These are phyloP conservation scores for Chlorociboria aeruginascens DNA, from an alignment of 495 filamentous ascomycete species.

Conservation along the genomic window DNA sequence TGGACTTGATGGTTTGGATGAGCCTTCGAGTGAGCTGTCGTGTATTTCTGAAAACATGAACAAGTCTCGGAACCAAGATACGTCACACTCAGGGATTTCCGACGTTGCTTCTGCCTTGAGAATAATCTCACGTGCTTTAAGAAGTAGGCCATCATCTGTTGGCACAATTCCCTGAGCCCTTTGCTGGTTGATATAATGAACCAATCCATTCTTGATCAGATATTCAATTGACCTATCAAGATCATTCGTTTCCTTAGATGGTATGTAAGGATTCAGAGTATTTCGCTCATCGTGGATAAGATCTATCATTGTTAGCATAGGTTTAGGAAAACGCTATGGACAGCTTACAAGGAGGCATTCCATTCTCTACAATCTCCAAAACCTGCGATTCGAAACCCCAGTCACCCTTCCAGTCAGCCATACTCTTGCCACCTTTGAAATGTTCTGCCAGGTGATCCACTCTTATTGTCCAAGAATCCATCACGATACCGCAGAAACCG, in stretches of 20 bases:
- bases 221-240: slow-evolving; percentile 37
- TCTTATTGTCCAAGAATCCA: slow-evolving; percentile 50
- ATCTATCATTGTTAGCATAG: slow-evolving; percentile 21
- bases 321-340: neutral
- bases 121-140: slow-evolving; percentile 13
- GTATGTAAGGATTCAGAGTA: slow-evolving; percentile 31
- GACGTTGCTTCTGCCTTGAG: slow-evolving; percentile 4
- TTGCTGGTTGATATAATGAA: slow-evolving; percentile 25
- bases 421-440: slow-evolving; percentile 53
- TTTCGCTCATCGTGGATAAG: slow-evolving; percentile 46
- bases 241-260: slow-evolving; percentile 22
- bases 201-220: slow-evolving; percentile 36
- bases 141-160: slow-evolving; percentile 14
- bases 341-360: slow-evolving; percentile 37
- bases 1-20: neutral
- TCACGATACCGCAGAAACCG: slow-evolving; percentile 52
- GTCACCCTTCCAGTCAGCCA: slow-evolving; percentile 61
- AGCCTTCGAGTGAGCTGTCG: neutral
- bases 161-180: slow-evolving; percentile 1
- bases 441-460: slow-evolving; percentile 56
- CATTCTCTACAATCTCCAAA: slow-evolving; percentile 48
- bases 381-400: slow-evolving; percentile 56
- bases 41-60: slow-evolving; percentile 27
- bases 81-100: slow-evolving; percentile 1
- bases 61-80: slow-evolving; percentile 43